Evolutionary conservation across 495 filamentous ascomycete species (phyloP).

Genomic region (Penicillium desertorum): DNA sequence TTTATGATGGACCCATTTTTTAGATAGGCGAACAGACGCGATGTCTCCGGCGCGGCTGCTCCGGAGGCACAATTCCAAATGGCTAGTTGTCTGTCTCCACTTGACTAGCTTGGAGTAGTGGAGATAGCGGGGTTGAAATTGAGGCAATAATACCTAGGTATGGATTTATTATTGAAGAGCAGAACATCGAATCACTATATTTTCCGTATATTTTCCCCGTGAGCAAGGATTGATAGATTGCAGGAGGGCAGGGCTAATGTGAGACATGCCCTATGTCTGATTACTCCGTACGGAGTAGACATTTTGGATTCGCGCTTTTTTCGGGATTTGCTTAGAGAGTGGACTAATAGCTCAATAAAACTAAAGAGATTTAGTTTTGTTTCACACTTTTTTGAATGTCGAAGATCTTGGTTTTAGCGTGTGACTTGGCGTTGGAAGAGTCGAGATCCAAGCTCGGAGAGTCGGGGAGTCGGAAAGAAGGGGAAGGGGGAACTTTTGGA

Average conservation of each 20-base stretch:
- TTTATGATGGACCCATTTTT: neutral
- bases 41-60: constrained; percentile 9
- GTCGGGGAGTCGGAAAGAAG: neutral
- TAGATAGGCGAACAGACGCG: constrained; percentile 14
- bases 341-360: neutral
- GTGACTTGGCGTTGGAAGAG: constrained; percentile 24
- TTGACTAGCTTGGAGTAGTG: constrained; percentile 10
- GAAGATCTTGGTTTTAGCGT: constrained; percentile 25
- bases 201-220: neutral
- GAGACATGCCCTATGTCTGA: neutral
- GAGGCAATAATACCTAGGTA: too few relatives aligned
- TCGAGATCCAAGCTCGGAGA: constrained; percentile 23
- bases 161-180: neutral
- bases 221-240: constrained; percentile 9
- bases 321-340: neutral
- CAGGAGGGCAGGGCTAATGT: constrained; percentile 2
- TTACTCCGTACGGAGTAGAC: too few relatives aligned
- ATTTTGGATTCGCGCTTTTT: neutral
- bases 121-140: constrained; percentile 1
- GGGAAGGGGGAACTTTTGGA: neutral
- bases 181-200: neutral
- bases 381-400: constrained; percentile 10
- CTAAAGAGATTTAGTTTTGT: neutral
- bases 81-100: neutral
- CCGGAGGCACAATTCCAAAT: constrained; percentile 7